Percentiles rank a stretch among this genome's conserved stretches.
These are phyloP conservation scores for Oryza officinalis DNA, from an alignment of 176 grass and related monocot genomes.

Conservation along the genomic window DNA sequence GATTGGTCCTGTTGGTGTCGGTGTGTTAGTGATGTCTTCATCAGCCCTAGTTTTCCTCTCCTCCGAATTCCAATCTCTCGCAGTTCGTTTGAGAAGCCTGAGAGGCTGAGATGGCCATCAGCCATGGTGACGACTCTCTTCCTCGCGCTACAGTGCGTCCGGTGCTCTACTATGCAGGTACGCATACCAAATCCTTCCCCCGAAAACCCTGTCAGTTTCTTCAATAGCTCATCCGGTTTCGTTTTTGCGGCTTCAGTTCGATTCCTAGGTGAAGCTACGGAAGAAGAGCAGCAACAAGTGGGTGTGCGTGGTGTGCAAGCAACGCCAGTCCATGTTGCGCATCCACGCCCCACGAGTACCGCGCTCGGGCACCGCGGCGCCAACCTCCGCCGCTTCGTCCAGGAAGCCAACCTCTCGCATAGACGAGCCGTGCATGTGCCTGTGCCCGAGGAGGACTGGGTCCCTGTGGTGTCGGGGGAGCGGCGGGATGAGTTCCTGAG, in stretches of 20 bases:
- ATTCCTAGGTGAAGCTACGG: slow-evolving; percentile 83
- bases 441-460: slow-evolving; percentile 4
- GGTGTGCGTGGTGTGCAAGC: slow-evolving; percentile 87
- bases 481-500: not conserved
- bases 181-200: not conserved
- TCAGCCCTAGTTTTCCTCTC: not conserved
- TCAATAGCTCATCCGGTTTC: not conserved
- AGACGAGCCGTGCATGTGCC: slow-evolving; percentile 28
- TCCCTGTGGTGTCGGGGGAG: not conserved
- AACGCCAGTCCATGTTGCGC: slow-evolving; percentile 67
- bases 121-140: slow-evolving; percentile 69
- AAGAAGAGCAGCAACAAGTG: slow-evolving; percentile 83
- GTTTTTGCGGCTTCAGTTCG: not conserved
- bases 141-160: slow-evolving; percentile 76
- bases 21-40: no score
- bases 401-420: slow-evolving; percentile 75
- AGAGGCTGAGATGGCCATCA: slow-evolving; percentile 26
- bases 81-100: not conserved
- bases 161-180: slow-evolving; percentile 86
- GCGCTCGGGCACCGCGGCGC: slow-evolving; percentile 57
- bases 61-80: slow-evolving; percentile 27
- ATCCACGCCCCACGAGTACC: slow-evolving; percentile 66
- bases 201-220: not conserved
- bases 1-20: no score
- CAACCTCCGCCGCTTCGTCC: slow-evolving; percentile 79